Conservation (phyloP, 805 yeast genomes). For the Vanderwaltozyma verrucispora region DNA sequence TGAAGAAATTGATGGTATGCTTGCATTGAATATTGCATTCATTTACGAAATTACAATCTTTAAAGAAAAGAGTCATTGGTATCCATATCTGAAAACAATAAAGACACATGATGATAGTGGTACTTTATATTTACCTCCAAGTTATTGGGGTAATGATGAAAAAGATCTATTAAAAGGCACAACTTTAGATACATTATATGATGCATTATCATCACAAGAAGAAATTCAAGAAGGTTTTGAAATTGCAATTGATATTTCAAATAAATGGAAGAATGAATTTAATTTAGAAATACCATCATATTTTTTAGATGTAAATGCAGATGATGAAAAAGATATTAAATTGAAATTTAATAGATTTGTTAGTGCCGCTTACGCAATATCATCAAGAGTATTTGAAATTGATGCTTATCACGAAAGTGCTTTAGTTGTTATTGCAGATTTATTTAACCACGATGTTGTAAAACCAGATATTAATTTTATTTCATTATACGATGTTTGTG, state of each 20-base stretch:
- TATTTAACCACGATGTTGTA: constrained; percentile 62
- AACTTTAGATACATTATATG: constrained; percentile 48
- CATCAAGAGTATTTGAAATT: constrained; percentile 72
- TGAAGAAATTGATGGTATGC: constrained; percentile 49
- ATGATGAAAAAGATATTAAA: constrained; percentile 14
- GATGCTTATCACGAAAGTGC: constrained; percentile 68
- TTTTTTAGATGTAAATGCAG: constrained; percentile 18
- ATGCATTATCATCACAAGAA: constrained; percentile 20
- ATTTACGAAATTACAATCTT: constrained; percentile 53
- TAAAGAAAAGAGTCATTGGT: constrained; percentile 74
- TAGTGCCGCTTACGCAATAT: constrained; percentile 46
- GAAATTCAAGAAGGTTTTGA: constrained; percentile 34
- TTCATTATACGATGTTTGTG: constrained; percentile 42
- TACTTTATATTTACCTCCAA: constrained; percentile 42
- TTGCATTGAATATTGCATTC: constrained; percentile 55
- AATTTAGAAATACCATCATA: constrained; percentile 24
- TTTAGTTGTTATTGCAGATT: constrained; percentile 84
- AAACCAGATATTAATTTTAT: constrained; percentile 62
- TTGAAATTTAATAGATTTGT: constrained; percentile 40
- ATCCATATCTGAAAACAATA: constrained; percentile 47
- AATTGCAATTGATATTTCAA: constrained; percentile 29
- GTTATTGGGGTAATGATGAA: constrained; percentile 50
- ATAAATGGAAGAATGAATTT: constrained; percentile 25
- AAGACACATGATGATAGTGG: constrained; percentile 26
- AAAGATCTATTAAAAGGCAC: constrained; percentile 45